These are phyloP conservation scores for Prunus yedoensis DNA, from an alignment of 331 rosid species.

Conservation along the genomic window DNA sequence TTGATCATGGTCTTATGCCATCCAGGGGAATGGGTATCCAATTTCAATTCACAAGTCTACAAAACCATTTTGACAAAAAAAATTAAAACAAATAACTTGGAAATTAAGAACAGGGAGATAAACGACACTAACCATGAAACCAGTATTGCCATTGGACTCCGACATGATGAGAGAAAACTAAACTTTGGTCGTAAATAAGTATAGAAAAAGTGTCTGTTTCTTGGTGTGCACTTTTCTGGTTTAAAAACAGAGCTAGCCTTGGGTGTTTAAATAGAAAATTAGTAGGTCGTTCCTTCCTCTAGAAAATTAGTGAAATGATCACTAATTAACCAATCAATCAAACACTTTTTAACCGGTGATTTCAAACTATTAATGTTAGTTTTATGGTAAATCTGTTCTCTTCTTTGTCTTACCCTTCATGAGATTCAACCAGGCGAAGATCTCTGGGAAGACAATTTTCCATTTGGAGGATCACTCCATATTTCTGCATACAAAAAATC, in stretches of 20 bases:
- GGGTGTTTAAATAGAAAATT: background rate
- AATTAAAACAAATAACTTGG: background rate
- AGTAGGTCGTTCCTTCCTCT: background rate
- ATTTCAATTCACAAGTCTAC: conserved; percentile 15
- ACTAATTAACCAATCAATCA: background rate
- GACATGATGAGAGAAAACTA: background rate
- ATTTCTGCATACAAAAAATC: background rate
- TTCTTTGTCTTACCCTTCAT: background rate
- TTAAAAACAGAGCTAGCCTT: too few species aligned
- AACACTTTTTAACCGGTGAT: too few species aligned
- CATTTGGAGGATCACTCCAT: background rate
- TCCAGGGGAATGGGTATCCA: conserved; percentile 19
- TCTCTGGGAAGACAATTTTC: background rate
- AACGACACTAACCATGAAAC: background rate
- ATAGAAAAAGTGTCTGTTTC: background rate
- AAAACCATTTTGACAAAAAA: background rate
- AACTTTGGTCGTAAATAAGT: background rate
- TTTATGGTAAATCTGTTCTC: background rate
- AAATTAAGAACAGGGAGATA: background rate
- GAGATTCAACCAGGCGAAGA: background rate
- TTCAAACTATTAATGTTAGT: too few species aligned
- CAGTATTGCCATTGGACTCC: background rate
- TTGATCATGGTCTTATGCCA: conserved; percentile 25
- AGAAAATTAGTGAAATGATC: background rate
- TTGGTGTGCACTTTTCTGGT: background rate